These are phyloP conservation scores for Claviceps purpurea DNA, from an alignment of 2,329 filamentous ascomycete genomes.

Conservation along the genomic window DNA sequence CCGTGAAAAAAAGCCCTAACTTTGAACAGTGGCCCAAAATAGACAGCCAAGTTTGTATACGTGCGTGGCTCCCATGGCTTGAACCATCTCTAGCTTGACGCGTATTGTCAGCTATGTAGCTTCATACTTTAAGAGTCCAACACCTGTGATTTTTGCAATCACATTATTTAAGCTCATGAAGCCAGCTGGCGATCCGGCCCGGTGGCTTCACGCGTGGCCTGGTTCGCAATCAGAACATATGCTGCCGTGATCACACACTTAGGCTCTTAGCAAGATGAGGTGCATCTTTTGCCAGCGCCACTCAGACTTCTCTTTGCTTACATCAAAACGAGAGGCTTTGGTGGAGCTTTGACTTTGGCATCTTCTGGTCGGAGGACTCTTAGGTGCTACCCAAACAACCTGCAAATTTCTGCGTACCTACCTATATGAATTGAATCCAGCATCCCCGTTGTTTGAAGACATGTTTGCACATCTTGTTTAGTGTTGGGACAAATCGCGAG, in stretches of 20 bases:
- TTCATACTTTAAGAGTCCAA: not conserved
- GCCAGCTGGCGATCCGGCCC: not conserved
- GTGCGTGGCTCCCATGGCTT: not conserved
- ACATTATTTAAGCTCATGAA: too few relatives aligned
- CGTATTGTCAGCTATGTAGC: not conserved
- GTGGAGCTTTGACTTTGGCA: too few relatives aligned
- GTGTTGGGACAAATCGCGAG: too few relatives aligned
- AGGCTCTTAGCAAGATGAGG: not conserved
- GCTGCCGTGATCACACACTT: not conserved
- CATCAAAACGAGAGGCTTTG: too few relatives aligned
- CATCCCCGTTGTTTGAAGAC: too few relatives aligned
- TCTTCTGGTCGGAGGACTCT: too few relatives aligned
- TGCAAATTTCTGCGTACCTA: too few relatives aligned
- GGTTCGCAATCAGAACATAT: not conserved
- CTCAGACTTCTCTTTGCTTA: too few relatives aligned
- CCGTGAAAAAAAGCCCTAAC: too few relatives aligned
- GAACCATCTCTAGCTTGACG: not conserved
- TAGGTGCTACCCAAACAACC: too few relatives aligned
- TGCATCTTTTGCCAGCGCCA: not conserved
- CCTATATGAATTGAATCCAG: too few relatives aligned
- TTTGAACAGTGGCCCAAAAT: not conserved
- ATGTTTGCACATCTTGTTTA: too few relatives aligned
- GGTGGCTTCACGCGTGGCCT: not conserved
- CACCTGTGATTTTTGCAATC: not conserved
- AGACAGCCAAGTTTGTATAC: not conserved